Evolutionary conservation across 768 basidiomycete genomes (phyloP), one percentile per base, ranked within the genome.

Genomic region (Polyporus arcularius): DNA sequence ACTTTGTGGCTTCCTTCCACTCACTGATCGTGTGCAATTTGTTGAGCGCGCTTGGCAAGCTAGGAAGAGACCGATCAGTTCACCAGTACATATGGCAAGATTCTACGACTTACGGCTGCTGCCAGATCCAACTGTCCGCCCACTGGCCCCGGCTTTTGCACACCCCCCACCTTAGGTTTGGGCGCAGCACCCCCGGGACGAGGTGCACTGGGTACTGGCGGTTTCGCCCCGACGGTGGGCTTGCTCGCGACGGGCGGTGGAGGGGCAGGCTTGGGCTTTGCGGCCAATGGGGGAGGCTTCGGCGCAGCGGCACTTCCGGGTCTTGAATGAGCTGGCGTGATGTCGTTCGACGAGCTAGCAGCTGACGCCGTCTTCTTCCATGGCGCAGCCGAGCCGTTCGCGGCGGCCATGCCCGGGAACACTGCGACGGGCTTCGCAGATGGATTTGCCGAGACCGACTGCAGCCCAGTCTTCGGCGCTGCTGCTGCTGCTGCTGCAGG

Each of bases 401-500:
- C 74, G 4, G 85, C 72, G 4, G 71, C 80, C 81, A 92, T 85
- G 0, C 90, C 89, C 3, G 90, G 90, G 73, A 94, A 92, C 6
- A 93, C 91, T 4, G 92, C 83, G 3, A 92, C 79, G 0, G 92
- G 92, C 68, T 88, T 92, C 0, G 90, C 88, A n/a, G 78, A 80
- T 0, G 80, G 78, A 58, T 91, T 78, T 2, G 89, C 86, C 1
- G 74, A 64, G 14, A 85, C 62, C 2, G 87, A 75, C 55, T 80
- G 72, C 3, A 75, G 61, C 6, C 67, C 70, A 8, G 79, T 70
- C 54, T 77, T 69, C 21, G 74, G 64, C 4, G 74, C 70, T 8
- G 77, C 70, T 0, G 71, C 67, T 0, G 71, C 67, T 26, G 21
- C 21, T 1, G 77, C 65, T 6, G 72, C 65, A 39, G 73, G 71